Evolutionary conservation across 2,329 filamentous ascomycete species (phyloP), one percentile per base, ranked within the genome.

Genomic region (Raffaelea deltoideospora): DNA sequence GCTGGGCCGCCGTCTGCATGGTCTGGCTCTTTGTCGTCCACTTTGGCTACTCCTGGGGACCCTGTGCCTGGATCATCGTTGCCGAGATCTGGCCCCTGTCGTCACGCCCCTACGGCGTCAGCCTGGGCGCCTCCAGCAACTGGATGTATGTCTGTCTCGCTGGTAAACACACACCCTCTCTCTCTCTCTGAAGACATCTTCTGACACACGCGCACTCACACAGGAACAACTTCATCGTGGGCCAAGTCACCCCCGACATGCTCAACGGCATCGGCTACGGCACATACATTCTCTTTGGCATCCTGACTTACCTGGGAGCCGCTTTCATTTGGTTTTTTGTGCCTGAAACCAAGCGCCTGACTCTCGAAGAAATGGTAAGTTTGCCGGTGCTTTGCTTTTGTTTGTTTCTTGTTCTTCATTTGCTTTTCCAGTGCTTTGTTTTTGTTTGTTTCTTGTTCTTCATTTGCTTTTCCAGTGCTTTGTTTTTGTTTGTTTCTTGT

Each of bases 21-120:
- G 72, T 81, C 9, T 85, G 79, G 79, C 62, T 86, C 0, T 85
- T 81, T 44, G 73, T 82, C 21, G 61, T 82, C 22, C 70, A 80
- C 53, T 86, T 86, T 48, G 81, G 76, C 22, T 84, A 82, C 51
- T 75, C 69, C 0, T 86, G 79, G 79, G 77, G 79, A 0, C 79
- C 79, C 3, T 78, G 73, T 47, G 69, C 75, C 0, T 85, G 80
- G 80, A 80, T 83, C 41, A 64, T 86, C 38, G 68, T 83, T 1
- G 71, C 77, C 3, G 80, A 85, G 55, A 72, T 86, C 30, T 86
- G 76, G 74, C 80, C 79, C 0, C 56, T 84, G 5, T 76, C 69
- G 40, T 74, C 73, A 10, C 67, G 79, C 3, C 69, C 80, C 1
- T 81, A 84, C 41, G 80, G 79, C 29, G 77, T 80, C 11, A 66